Conservation (phyloP, 768 basidiomycete genomes). For the Clathrus columnatus region DNA sequence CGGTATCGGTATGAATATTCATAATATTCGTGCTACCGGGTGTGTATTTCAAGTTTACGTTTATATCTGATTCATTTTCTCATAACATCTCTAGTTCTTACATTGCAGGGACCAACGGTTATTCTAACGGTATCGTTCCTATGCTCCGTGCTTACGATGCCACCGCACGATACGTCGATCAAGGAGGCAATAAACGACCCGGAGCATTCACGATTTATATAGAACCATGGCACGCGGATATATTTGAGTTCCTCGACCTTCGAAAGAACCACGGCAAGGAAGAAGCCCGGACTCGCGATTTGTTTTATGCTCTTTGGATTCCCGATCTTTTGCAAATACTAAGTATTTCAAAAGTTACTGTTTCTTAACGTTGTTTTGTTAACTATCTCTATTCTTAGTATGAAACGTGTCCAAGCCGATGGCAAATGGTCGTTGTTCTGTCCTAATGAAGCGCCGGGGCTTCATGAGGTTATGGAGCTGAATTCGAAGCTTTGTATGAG, state of each 20-base stretch:
- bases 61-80: not conserved
- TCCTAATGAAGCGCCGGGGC: constrained; percentile 88
- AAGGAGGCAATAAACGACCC: constrained; percentile 98
- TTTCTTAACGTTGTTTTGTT: too few relatives aligned
- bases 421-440: constrained; percentile 96
- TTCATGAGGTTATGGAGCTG: constrained; percentile 49
- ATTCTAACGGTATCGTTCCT: constrained; percentile 97
- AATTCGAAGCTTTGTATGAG: constrained; percentile 28
- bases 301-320: constrained; percentile 98
- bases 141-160: constrained; percentile 98
- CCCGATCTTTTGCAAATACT: constrained; percentile 82
- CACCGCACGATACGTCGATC: constrained; percentile 97
- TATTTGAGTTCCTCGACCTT: constrained; percentile 96
- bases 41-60: constrained; percentile 30
- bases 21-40: constrained; percentile 95
- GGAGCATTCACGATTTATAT: constrained; percentile 99
- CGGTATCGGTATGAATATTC: constrained; percentile 92
- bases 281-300: constrained; percentile 89
- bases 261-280: constrained; percentile 99
- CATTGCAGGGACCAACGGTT: constrained; percentile 98
- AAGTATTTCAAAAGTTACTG: not conserved
- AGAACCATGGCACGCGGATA: constrained; percentile 97
- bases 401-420: constrained; percentile 91
- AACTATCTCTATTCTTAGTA: constrained; percentile 37
- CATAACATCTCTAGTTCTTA: constrained; percentile 60